A percentile compares a stretch with the other conserved stretches of the same genome.
Evolutionary conservation across 441 rosid genomes (phyloP).

Genomic region (Erodium moschatum): DNA sequence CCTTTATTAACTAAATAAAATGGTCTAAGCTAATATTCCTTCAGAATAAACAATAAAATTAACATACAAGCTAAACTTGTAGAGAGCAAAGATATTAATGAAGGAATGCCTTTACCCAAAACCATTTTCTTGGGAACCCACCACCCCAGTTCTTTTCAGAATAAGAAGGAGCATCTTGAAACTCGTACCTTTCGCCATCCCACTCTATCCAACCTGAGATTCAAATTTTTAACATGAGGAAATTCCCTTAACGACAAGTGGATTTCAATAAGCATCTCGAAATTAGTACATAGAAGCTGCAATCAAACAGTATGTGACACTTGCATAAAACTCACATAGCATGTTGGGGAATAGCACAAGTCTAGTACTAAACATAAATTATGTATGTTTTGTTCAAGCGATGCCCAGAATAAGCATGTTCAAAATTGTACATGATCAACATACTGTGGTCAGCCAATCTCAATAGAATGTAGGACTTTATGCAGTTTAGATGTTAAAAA

Average conservation of each 20-base stretch:
- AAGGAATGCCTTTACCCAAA: slow-evolving; percentile 56
- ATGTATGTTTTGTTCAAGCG: neutral
- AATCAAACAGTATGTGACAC: neutral
- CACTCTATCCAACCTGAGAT: slow-evolving; percentile 94
- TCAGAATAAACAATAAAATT: neutral
- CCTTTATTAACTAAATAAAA: neutral
- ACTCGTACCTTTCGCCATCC: slow-evolving; percentile 87
- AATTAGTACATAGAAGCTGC: neutral
- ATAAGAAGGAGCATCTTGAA: slow-evolving; percentile 83
- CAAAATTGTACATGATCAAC: too few relatives aligned
- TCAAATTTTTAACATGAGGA: slow-evolving; percentile 17
- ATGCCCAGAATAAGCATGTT: too few relatives aligned
- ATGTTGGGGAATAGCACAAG: neutral
- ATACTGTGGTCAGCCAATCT: too few relatives aligned
- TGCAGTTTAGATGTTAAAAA: too few relatives aligned
- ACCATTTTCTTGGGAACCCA: slow-evolving; percentile 95
- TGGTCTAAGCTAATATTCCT: too few relatives aligned
- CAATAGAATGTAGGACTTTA: too few relatives aligned
- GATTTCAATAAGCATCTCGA: slow-evolving; percentile 13
- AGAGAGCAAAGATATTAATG: slow-evolving; percentile 14
- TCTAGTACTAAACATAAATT: too few relatives aligned
- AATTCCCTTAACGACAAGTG: slow-evolving; percentile 12
- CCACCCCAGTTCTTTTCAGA: slow-evolving; percentile 99
- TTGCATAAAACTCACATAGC: neutral
- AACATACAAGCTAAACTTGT: slow-evolving; percentile 14